Evolutionary conservation across 2,329 filamentous ascomycete genomes (phyloP).

Genomic region (Neofusicoccum sp.): DNA sequence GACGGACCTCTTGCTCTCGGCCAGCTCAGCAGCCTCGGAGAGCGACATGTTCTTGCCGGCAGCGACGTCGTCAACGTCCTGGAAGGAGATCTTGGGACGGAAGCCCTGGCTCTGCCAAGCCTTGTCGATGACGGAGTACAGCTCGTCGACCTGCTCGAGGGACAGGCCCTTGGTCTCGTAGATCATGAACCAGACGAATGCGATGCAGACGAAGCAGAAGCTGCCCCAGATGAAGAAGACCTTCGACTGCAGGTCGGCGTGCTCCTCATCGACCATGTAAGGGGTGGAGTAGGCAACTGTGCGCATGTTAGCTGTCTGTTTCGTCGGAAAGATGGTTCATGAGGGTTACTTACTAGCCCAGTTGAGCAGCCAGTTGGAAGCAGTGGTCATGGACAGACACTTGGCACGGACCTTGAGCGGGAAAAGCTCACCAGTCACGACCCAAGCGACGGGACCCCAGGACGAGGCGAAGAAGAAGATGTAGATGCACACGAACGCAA

Average conservation of each 20-base stretch:
- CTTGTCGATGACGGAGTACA: slow-evolving; percentile 71
- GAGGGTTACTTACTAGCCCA: slow-evolving; percentile 46
- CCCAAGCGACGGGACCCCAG: slow-evolving; percentile 78
- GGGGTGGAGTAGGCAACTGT: slow-evolving; percentile 68
- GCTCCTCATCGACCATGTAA: slow-evolving; percentile 69
- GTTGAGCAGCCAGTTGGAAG: slow-evolving; percentile 58
- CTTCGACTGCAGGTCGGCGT: slow-evolving; percentile 64
- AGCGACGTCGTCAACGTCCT: slow-evolving; percentile 32
- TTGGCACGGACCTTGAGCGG: slow-evolving; percentile 52
- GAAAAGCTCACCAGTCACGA: slow-evolving; percentile 46
- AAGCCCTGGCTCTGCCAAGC: slow-evolving; percentile 72
- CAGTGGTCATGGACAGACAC: slow-evolving; percentile 55
- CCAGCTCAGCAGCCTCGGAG: background rate
- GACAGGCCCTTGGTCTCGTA: slow-evolving; percentile 79
- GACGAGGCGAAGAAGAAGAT: slow-evolving; percentile 81
- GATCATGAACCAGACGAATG: slow-evolving; percentile 70
- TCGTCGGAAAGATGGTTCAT: background rate
- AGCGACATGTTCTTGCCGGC: slow-evolving; percentile 28
- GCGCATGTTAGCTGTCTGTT: background rate
- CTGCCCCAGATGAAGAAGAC: slow-evolving; percentile 59
- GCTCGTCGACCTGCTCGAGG: slow-evolving; percentile 77
- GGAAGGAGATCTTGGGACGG: slow-evolving; percentile 51
- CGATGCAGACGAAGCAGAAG: slow-evolving; percentile 55
- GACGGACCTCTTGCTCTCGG: background rate
- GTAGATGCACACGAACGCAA: slow-evolving; percentile 63